Conservation (phyloP, 352 stramenopile genomes). For the Phytophthora rubi region DNA sequence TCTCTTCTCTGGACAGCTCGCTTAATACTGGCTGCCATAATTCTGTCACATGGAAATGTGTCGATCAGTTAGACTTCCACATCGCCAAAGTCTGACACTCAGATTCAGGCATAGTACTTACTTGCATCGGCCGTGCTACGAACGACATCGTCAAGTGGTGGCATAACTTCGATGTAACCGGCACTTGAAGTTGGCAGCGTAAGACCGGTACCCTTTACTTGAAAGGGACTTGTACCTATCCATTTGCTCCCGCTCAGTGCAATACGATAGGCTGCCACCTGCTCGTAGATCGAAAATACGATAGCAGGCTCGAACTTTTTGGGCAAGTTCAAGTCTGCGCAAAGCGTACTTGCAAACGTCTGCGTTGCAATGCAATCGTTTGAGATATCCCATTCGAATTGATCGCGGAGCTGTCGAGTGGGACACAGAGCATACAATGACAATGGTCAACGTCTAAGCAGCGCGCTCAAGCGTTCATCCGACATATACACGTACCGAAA, state of each 20-base stretch:
- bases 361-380: conserved; percentile 56
- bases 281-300: conserved; percentile 77
- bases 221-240: conserved; percentile 61
- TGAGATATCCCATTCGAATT: conserved; percentile 84
- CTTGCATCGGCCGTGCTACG: conserved; percentile 53
- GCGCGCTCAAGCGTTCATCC: too few relatives aligned
- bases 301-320: conserved; percentile 63
- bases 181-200: conserved; percentile 25
- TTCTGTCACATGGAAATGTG: conserved; percentile 32
- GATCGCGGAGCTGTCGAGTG: conserved; percentile 63
- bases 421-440: background rate
- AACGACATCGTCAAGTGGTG: conserved; percentile 58
- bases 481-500: conserved; percentile 49
- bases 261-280: conserved; percentile 70
- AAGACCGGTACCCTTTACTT: conserved; percentile 29
- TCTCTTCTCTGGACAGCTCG: conserved; percentile 73
- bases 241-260: conserved; percentile 56
- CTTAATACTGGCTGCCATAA: conserved; percentile 78
- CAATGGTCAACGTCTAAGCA: too few relatives aligned
- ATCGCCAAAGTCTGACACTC: background rate
- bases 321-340: conserved; percentile 64
- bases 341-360: conserved; percentile 61
- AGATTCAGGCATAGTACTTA: conserved; percentile 15
- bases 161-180: conserved; percentile 64
- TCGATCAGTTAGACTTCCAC: conserved; percentile 1